Conservation (phyloP, 495 filamentous ascomycete species). For the Hyaloscypha hepaticicola region DNA sequence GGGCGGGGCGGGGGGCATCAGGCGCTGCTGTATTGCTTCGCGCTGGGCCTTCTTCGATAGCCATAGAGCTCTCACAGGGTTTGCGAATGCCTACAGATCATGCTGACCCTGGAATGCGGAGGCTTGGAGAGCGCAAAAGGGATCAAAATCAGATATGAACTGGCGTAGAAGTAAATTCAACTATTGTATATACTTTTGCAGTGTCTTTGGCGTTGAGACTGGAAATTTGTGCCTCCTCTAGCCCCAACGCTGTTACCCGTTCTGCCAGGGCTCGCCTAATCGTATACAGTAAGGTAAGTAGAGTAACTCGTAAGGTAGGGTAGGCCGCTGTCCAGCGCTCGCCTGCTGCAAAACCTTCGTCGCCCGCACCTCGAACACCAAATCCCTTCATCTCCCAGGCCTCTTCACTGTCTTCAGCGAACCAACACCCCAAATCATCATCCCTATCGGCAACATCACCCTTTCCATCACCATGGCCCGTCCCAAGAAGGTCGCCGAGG, state of each 20-base stretch:
- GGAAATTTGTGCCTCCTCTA: not conserved
- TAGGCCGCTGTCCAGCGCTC: not conserved
- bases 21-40: not conserved
- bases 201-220: not conserved
- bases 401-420: not conserved
- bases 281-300: too few relatives aligned
- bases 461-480: conserved; percentile 43
- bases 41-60: not conserved
- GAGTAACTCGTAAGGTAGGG: not conserved
- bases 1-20: not conserved
- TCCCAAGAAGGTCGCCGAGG: conserved; percentile 49
- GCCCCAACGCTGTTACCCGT: not conserved
- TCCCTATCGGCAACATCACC: conserved; percentile 6
- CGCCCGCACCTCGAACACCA: not conserved
- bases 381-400: not conserved
- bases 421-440: conserved; percentile 2
- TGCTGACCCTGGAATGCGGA: not conserved
- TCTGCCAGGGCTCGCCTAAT: not conserved
- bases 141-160: not conserved
- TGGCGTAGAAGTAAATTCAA: not conserved
- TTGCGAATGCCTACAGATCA: not conserved
- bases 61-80: not conserved
- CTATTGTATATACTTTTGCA: not conserved
- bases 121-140: not conserved
- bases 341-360: not conserved